Evolutionary conservation across 2,329 filamentous ascomycete genomes (phyloP), one percentile per base, ranked within the genome.

Genomic region (Colletotrichum chrysophilum): DNA sequence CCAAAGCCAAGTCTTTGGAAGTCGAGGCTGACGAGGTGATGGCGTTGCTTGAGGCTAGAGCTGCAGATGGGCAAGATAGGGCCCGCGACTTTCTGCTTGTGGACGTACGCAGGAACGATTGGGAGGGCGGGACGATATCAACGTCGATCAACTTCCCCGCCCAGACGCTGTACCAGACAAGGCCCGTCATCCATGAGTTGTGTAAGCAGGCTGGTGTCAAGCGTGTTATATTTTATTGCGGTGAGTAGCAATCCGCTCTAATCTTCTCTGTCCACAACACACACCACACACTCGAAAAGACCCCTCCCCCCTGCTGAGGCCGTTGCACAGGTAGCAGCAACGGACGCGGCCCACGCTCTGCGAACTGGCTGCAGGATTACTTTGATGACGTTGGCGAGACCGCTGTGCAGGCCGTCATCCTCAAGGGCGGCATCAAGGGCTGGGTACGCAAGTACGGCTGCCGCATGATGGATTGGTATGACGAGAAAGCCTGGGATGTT

Each of bases 141-240:
- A 88, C 87, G 4, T 92, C 91, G 1, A 85, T 93, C 77, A 91
- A 92, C 77, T 83, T 91, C 16, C 89, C 90, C 1, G 89, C 90
- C 10, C 89, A 91, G 70, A 88, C 85, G 14, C 85, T 91, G 52
- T 90, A 89, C 69, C 87, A 87, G 67, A 88, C 87, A 5, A 84
- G 89, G 7, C 84, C 86, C 5, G 82, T 83, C 7, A 80, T 91
- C 32, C 87, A 90, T 76, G 85, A 86, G 60, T 82, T 92, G 21
- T 88, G 87, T 81, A 87, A 86, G 77, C 85, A 88, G 71, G 89
- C 89, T 3, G 86, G 85, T 2, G 83, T 90, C 26, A 84, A 84
- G 65, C 85, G 82, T 56, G 82, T 91, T 28, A 87, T 92, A 38
- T 91, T 90, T 78, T 91, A 91, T 81, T 91, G 89, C 78, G 89